Evolutionary conservation across 179 eudicot genomes (phyloP), one percentile per base, ranked within the genome.

Genomic region (Monotropa hypopitys): DNA sequence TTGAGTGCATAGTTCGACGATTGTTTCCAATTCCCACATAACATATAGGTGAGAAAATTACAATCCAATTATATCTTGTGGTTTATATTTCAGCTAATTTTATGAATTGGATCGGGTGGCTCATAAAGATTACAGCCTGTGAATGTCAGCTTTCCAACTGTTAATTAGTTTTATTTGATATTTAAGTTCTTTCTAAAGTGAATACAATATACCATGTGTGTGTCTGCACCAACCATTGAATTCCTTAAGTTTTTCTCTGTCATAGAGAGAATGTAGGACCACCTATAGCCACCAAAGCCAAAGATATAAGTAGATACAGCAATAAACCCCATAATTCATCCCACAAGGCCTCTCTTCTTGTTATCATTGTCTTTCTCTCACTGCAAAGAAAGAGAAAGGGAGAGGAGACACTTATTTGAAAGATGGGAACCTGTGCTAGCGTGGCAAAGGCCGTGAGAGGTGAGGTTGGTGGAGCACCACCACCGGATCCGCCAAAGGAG

Each of bases 371-470:
- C 59, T 72, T 72, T 43, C 75, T 72, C 59, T 49, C 75, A 49
- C 26, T 72, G 59, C 43, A 30, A 7, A 16, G 20, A 72, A 9
- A 72, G 42, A 47, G 6, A 42, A 0, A 16, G 7, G 12, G 16
- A 23, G 12, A 0, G 7, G 46, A 28, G 40, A 71, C 43, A 20
- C 11, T 40, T 43, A 11, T 42, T 69, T 23, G 30, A 47, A 26
- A 53, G 65, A 80, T 80, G 79, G 83, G 83, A 43, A 79, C 79
- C 43, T 80, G 83, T 70, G 76, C 66, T 23, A 80, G 83, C 62
- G 30, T 76, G 7, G 54, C 79, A 16, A 80, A 80, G 76, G 51
- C 15, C 76, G 45, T 80, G 79, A 76, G 18, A 30, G 71, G 18
- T 9, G 76, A 61, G 5, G 69, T 56, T 20, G 71, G 69, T 20